phyloP scores from a whole-genome alignment of 352 stramenopile species.

The Phytophthora hibernalis region DNA sequence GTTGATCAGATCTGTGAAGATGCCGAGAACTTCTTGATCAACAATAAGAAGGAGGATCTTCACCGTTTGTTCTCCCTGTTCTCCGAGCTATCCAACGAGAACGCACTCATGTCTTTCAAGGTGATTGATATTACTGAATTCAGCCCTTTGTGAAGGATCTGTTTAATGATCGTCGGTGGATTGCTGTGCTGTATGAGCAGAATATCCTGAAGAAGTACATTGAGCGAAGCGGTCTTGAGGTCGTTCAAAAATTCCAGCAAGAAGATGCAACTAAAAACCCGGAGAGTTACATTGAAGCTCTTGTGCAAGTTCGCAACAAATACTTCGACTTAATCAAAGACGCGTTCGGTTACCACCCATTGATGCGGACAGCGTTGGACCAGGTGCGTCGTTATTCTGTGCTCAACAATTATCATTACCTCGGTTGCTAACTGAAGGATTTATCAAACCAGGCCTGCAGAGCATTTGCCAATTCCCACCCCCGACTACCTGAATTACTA shows the following conservation, averaged over 20 bases:
- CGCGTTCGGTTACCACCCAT: conserved; percentile 81
- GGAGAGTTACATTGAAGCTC: conserved; percentile 85
- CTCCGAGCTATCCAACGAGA: conserved; percentile 81
- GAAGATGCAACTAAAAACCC: conserved; percentile 83
- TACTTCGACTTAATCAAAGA: conserved; percentile 88
- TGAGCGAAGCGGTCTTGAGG: conserved; percentile 75
- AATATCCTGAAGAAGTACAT: conserved; percentile 91
- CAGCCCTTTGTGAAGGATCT: background rate
- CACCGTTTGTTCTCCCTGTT: conserved; percentile 84
- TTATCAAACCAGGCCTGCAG: conserved; percentile 63
- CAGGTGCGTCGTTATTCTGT: conserved; percentile 49
- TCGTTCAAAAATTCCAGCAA: conserved; percentile 83
- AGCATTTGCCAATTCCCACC: conserved; percentile 85
- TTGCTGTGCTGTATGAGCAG: conserved; percentile 40
- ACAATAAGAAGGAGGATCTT: conserved; percentile 83
- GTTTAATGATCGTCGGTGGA: conserved; percentile 13
- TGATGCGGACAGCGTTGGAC: conserved; percentile 86
- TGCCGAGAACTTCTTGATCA: conserved; percentile 75
- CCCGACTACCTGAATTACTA: conserved; percentile 76
- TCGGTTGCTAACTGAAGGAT: background rate
- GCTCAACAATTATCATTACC: background rate
- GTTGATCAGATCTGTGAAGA: conserved; percentile 85
- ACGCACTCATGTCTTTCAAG: conserved; percentile 85
- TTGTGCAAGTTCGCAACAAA: conserved; percentile 85
- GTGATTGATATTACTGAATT: conserved; percentile 34